Evolutionary conservation across 192 early-diverging fungal species (phyloP), one percentile per base, ranked within the genome.

Genomic region (Coemansia sp.): DNA sequence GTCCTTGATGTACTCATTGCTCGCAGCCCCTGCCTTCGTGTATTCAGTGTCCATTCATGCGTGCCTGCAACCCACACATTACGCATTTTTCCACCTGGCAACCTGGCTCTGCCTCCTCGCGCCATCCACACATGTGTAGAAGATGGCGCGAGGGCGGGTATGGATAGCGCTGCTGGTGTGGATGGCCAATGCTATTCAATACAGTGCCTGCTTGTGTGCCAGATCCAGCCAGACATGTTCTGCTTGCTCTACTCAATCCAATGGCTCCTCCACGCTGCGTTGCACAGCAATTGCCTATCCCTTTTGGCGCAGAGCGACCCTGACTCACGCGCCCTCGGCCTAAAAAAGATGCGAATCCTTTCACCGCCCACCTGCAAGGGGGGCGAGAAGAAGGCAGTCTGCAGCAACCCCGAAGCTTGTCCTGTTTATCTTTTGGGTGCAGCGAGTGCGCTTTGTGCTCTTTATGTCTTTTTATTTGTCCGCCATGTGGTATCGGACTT

Each of bases 391-490:
- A 48, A 48, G 45, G 45, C 45, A n/a, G 45, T 48, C 45, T 48
- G 45, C 51, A 54, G 51, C 51, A 54, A 54, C 29, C 24, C 31
- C 14, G 27, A 31, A 11, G 27, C 27, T 19, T 19, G 45, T 19
- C n/a, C 45, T 46, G 16, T 46, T 46, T 16, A 46, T 46, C 45
- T 46, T 46, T 46, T 46, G 45, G 45, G 19, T 46, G 45, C 45
- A 46, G 45, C 45, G 45, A 19, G 45, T 19, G 29, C 10, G 27
- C 51, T 54, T 54, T 54, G 51, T 54, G 51, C 16, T 4, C 51
- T 54, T 54, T 54, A 27, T 13, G 13, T n/a, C 51, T 54, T 54
- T 54, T 29, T 54, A 21, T 54, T 54, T 54, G 51, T 27, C 51
- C 51, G 51, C 51, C 24, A 54, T 54, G 51, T 31, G 51, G 51